A percentile compares a stretch with the other conserved stretches of the same genome.
Evolutionary conservation across 192 early-diverging fungal genomes (phyloP).

Genomic region (Phycomyces blakesleeanus): DNA sequence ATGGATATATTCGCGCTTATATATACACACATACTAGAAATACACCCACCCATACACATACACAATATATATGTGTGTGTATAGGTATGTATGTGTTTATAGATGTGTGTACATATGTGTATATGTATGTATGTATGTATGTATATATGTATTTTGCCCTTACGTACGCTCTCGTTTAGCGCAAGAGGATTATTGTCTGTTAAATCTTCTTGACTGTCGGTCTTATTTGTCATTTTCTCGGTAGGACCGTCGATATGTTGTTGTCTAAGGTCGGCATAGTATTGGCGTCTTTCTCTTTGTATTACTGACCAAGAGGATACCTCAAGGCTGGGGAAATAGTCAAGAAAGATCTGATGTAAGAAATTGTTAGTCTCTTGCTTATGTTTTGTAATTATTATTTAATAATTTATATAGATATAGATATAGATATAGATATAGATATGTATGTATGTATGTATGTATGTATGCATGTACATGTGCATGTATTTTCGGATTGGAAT

Average conservation of each 20-base stretch:
- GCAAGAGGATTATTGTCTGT: conserved; percentile 83
- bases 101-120: too few relatives aligned
- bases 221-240: conserved; percentile 40
- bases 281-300: conserved; percentile 59
- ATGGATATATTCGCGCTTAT: not conserved
- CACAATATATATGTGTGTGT: too few relatives aligned
- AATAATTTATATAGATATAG: too few relatives aligned
- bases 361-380: too few relatives aligned
- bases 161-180: conserved; percentile 67
- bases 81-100: too few relatives aligned
- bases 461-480: too few relatives aligned
- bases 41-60: too few relatives aligned
- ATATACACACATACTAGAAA: not conserved
- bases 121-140: too few relatives aligned
- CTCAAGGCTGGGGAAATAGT: conserved; percentile 48
- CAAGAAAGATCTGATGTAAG: conserved; percentile 41
- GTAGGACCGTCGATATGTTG: conserved; percentile 66
- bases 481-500: too few relatives aligned
- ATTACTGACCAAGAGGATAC: conserved; percentile 55
- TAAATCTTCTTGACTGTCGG: conserved; percentile 46
- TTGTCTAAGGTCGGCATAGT: conserved; percentile 62
- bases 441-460: too few relatives aligned
- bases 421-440: too few relatives aligned
- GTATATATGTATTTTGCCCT: not conserved
- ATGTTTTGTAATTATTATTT: too few relatives aligned